Conservation (phyloP, 2,329 filamentous ascomycete species). For the Phyllosticta paracitricarpa region DNA sequence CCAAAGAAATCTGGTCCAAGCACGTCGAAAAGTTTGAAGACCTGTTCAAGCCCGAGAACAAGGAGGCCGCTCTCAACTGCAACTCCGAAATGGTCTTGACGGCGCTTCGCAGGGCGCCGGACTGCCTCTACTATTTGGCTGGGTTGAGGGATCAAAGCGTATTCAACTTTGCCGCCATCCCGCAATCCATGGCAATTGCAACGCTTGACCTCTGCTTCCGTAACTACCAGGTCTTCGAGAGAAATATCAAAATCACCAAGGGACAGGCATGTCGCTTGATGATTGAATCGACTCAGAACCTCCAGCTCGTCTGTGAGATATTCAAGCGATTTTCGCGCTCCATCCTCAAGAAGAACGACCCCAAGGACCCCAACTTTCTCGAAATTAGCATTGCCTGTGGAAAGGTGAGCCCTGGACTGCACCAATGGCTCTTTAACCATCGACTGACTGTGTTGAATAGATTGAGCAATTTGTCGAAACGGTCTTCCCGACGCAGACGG, state of each 20-base stretch:
- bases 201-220: slow-evolving; percentile 87
- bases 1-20: slow-evolving; percentile 93
- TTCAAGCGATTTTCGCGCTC: slow-evolving; percentile 69
- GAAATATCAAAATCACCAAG: slow-evolving; percentile 93
- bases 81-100: slow-evolving; percentile 92
- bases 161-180: slow-evolving; percentile 98
- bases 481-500: slow-evolving; percentile 72
- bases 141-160: slow-evolving; percentile 91
- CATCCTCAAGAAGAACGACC: slow-evolving; percentile 91
- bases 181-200: slow-evolving; percentile 94
- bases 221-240: slow-evolving; percentile 76
- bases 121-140: slow-evolving; percentile 96
- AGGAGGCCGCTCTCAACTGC: slow-evolving; percentile 69
- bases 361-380: slow-evolving; percentile 82
- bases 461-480: slow-evolving; percentile 94
- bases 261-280: slow-evolving; percentile 87
- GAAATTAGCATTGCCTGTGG: slow-evolving; percentile 85
- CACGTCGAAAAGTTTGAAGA: slow-evolving; percentile 85
- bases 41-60: slow-evolving; percentile 72
- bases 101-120: slow-evolving; percentile 74
- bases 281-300: slow-evolving; percentile 85
- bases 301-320: slow-evolving; percentile 67
- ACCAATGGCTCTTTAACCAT: background rate
- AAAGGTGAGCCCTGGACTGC: slow-evolving; percentile 47
- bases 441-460: slow-evolving; percentile 34